phyloP scores from a whole-genome alignment of 1,139 yeast genomes.

The Spencermartinsiella ligniputridi region DNA sequence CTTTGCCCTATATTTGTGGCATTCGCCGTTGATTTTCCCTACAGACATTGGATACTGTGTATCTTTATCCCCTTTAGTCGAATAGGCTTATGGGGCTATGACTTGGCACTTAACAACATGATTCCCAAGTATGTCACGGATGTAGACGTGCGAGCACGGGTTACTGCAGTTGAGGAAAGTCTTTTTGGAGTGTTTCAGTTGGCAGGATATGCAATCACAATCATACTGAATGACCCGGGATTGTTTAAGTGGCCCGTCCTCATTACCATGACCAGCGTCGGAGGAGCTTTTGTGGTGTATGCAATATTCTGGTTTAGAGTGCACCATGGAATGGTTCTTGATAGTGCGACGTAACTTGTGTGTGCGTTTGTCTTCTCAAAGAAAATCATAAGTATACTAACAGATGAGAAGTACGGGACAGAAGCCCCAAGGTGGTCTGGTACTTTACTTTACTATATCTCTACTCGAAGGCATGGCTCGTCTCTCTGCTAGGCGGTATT shows the following conservation, averaged over 20 bases:
- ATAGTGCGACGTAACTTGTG: no score
- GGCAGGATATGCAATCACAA: conserved; percentile 30
- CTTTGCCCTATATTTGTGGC: conserved; percentile 8
- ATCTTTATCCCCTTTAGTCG: conserved; percentile 34
- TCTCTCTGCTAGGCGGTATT: no score
- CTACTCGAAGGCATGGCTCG: no score
- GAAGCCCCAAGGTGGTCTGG: no score
- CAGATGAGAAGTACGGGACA: no score
- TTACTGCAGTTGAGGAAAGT: conserved; percentile 36
- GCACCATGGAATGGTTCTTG: neutral
- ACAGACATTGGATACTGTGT: conserved; percentile 16
- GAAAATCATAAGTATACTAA: no score
- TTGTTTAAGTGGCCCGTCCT: conserved; percentile 31
- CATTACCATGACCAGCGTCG: conserved; percentile 25
- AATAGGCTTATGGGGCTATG: conserved; percentile 41
- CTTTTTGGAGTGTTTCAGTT: conserved; percentile 34
- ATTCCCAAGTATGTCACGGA: conserved; percentile 31
- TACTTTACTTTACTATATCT: no score
- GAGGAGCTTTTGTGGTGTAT: conserved; percentile 21
- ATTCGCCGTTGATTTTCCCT: conserved; percentile 11
- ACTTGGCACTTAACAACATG: conserved; percentile 33
- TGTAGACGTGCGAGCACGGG: conserved; percentile 30
- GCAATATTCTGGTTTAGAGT: conserved; percentile 14
- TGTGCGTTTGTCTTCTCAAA: no score
- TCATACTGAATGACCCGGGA: conserved; percentile 32